Evolutionary conservation across 805 yeast species (phyloP).

Genomic region (Nakazawaea laoshanensis): DNA sequence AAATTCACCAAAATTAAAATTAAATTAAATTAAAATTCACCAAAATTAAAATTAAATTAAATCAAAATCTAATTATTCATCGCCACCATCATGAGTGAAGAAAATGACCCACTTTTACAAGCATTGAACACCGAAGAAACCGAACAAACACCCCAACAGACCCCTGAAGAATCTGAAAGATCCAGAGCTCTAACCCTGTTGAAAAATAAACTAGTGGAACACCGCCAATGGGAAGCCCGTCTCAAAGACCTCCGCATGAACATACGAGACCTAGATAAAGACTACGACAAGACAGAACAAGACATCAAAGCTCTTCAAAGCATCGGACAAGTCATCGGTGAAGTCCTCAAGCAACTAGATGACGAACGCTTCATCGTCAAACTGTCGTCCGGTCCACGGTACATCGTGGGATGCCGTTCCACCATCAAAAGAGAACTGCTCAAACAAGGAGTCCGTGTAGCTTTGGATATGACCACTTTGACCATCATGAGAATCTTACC

Average conservation of each 20-base stretch:
- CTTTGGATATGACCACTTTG: conserved; percentile 93
- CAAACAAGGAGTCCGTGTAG: conserved; percentile 92
- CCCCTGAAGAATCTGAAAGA: conserved; percentile 41
- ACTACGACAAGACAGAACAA: conserved; percentile 88
- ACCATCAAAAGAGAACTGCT: conserved; percentile 77
- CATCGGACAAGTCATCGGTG: conserved; percentile 96
- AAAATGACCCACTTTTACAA: conserved; percentile 69
- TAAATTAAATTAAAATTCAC: too few species aligned
- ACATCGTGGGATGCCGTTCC: conserved; percentile 95
- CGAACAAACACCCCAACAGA: conserved; percentile 20
- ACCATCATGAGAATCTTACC: conserved; percentile 97
- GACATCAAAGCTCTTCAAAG: conserved; percentile 96
- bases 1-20: too few species aligned
- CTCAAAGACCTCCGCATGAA: conserved; percentile 75
- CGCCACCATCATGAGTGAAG: conserved; percentile 40
- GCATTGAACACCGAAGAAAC: conserved; percentile 41
- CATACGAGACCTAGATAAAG: conserved; percentile 75
- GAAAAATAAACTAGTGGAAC: conserved; percentile 83
- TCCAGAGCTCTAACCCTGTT: conserved; percentile 70
- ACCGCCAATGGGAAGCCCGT: conserved; percentile 89
- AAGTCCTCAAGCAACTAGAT: conserved; percentile 89
- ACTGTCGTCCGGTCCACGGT: conserved; percentile 95
- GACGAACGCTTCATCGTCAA: conserved; percentile 93
- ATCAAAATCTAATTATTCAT: too few species aligned
- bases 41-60: too few species aligned